Evolutionary conservation across 2,329 filamentous ascomycete genomes (phyloP).

Genomic region (Whalleya microplaca): DNA sequence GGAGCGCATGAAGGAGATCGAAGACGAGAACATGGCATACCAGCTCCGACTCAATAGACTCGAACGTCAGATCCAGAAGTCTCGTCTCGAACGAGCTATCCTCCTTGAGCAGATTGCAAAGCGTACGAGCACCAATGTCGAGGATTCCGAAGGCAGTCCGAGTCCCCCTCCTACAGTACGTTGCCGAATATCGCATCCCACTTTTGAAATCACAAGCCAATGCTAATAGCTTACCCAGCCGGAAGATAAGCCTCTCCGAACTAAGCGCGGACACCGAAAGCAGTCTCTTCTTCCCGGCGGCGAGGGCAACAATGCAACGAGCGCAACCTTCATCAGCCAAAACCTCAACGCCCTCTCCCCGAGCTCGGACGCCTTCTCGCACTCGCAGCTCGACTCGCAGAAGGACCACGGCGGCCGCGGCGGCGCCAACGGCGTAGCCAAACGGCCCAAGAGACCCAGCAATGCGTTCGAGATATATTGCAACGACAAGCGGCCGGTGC

Average conservation of each 20-base stretch:
- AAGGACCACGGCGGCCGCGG: conserved; percentile 36
- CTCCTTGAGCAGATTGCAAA: conserved; percentile 73
- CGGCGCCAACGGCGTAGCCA: conserved; percentile 45
- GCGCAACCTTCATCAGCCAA: conserved; percentile 51
- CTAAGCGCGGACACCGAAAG: conserved; percentile 73
- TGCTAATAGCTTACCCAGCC: conserved; percentile 54
- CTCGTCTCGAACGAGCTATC: conserved; percentile 83
- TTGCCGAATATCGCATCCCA: conserved; percentile 20
- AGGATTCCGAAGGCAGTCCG: conserved; percentile 78
- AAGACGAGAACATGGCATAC: conserved; percentile 85
- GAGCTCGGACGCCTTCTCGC: conserved; percentile 57
- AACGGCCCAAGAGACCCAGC: conserved; percentile 47
- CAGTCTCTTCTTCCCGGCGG: conserved; percentile 51
- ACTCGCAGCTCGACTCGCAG: conserved; percentile 48
- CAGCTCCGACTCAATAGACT: conserved; percentile 78
- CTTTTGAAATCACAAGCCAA: conserved; percentile 15
- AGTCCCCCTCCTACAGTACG: conserved; percentile 79
- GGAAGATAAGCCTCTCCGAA: conserved; percentile 76
- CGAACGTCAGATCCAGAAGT: conserved; percentile 85
- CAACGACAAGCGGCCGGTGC: conserved; percentile 49
- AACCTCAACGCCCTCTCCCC: conserved; percentile 51
- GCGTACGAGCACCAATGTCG: conserved; percentile 73
- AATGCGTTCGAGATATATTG: conserved; percentile 61
- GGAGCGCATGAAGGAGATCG: conserved; percentile 87
- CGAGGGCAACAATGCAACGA: conserved; percentile 44